A percentile compares a stretch with the other conserved stretches of the same genome.
These are phyloP conservation scores for Solanum pennellii DNA, from an alignment of 257 asterid genomes.

Conservation along the genomic window DNA sequence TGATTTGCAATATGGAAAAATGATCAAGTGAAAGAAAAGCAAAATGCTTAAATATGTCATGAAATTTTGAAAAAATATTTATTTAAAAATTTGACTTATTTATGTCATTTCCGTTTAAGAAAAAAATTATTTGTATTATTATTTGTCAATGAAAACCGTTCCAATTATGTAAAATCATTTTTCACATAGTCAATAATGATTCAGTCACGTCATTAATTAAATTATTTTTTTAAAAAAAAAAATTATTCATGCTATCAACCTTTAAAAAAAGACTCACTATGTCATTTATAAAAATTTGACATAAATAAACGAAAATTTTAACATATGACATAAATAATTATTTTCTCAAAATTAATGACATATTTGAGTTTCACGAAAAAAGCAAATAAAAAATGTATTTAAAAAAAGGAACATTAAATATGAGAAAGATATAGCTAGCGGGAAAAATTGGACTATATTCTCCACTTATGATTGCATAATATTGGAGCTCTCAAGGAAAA, in stretches of 20 bases:
- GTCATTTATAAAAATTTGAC: not conserved
- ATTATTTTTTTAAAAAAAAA: too few relatives aligned
- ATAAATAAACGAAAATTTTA: accelerated
- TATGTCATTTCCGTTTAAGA: not conserved
- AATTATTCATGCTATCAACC: too few relatives aligned
- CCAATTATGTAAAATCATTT: too few relatives aligned
- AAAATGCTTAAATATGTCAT: too few relatives aligned
- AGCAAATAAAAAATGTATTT: not conserved
- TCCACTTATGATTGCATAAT: not conserved
- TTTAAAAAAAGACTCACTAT: too few relatives aligned
- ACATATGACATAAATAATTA: too few relatives aligned
- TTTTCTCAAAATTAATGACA: not conserved
- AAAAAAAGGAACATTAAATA: not conserved
- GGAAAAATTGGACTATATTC: not conserved
- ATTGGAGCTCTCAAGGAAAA: not conserved
- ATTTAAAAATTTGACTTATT: too few relatives aligned
- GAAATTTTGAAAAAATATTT: not conserved
- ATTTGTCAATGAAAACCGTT: too few relatives aligned
- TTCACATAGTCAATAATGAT: not conserved
- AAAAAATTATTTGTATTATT: accelerated
- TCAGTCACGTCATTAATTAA: not conserved
- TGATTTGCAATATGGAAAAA: not conserved
- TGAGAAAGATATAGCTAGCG: not conserved
- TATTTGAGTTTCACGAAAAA: not conserved
- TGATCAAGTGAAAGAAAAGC: not conserved